A percentile compares a stretch with the other conserved stretches of the same genome.
Conservation (phyloP, 768 basidiomycete species). For the Termitomyces sp. region DNA sequence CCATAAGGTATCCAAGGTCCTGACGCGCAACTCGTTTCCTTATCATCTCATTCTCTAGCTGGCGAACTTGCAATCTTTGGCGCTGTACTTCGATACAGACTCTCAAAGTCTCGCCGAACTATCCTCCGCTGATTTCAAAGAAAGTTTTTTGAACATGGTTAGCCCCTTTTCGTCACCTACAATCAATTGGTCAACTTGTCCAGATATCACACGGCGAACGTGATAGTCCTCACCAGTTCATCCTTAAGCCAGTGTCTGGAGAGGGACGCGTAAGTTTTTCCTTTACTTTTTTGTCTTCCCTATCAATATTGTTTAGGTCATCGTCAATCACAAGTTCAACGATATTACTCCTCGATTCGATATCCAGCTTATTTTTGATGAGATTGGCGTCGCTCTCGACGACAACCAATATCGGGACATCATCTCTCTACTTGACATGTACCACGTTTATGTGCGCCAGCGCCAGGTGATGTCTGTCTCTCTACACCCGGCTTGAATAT, state of each 20-base stretch:
- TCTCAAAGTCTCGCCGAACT: slow-evolving; percentile 70
- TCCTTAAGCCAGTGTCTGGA: slow-evolving; percentile 92
- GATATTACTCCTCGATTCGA: slow-evolving; percentile 79
- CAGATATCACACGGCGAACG: slow-evolving; percentile 44
- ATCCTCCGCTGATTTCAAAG: slow-evolving; percentile 55
- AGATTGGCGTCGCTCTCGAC: slow-evolving; percentile 89
- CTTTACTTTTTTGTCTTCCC: no score
- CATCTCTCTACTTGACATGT: slow-evolving; percentile 92
- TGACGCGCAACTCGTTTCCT: background rate
- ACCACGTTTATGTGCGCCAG: slow-evolving; percentile 88
- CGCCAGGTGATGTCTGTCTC: slow-evolving; percentile 48
- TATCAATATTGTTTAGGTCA: slow-evolving; percentile 40
- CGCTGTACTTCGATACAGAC: slow-evolving; percentile 95
- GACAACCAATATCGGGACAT: slow-evolving; percentile 92
- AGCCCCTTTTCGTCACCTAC: slow-evolving; percentile 4
- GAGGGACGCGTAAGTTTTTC: slow-evolving; percentile 70
- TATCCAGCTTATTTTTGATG: slow-evolving; percentile 81
- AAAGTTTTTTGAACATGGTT: slow-evolving; percentile 73
- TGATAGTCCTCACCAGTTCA: slow-evolving; percentile 76
- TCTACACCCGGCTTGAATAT: background rate
- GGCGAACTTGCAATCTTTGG: slow-evolving; percentile 79
- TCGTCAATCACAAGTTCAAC: slow-evolving; percentile 76
- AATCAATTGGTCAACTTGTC: background rate
- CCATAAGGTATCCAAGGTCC: slow-evolving; percentile 60
- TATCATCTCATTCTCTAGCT: slow-evolving; percentile 40